phyloP scores from a whole-genome alignment of 108 stramenopile genomes.

The Licmophora abbreviata region DNA sequence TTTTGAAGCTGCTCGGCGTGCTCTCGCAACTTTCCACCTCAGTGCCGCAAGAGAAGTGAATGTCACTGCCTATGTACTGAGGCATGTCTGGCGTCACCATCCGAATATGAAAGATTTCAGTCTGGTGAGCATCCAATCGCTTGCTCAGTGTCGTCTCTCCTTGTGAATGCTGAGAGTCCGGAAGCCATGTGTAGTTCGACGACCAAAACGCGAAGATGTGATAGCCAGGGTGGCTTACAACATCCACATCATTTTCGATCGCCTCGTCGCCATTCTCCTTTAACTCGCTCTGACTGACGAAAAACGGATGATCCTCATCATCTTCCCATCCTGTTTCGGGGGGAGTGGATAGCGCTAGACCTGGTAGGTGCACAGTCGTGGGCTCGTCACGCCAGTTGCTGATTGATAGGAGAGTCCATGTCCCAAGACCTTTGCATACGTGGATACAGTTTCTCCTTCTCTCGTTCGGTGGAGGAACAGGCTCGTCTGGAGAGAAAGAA shows the following conservation, averaged over 20 bases:
- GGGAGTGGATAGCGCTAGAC: constrained; percentile 26
- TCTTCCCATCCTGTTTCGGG: constrained; percentile 25
- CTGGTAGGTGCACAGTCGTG: constrained; percentile 31
- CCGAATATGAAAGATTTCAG: constrained; percentile 80
- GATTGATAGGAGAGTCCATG: constrained; percentile 78
- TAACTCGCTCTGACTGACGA: neutral
- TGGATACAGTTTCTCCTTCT: constrained; percentile 68
- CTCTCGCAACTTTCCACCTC: constrained; percentile 63
- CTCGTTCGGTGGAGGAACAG: constrained; percentile 32
- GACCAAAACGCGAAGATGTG: constrained; percentile 87
- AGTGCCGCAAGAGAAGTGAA: constrained; percentile 88
- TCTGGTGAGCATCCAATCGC: constrained; percentile 59
- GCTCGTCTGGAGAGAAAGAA: constrained; percentile 15
- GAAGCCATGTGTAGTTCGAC: constrained; percentile 66
- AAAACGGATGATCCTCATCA: constrained; percentile 5
- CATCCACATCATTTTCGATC: neutral
- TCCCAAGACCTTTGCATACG: constrained; percentile 73
- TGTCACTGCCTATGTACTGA: constrained; percentile 83
- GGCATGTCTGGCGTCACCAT: constrained; percentile 59
- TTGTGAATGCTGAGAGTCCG: constrained; percentile 13
- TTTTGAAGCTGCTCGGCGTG: neutral
- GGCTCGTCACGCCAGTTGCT: constrained; percentile 74
- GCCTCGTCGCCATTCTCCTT: neutral
- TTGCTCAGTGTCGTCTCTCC: constrained; percentile 31
- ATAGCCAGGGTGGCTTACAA: constrained; percentile 34